Conservation (phyloP, 805 yeast genomes). For the Pichia exigua region DNA sequence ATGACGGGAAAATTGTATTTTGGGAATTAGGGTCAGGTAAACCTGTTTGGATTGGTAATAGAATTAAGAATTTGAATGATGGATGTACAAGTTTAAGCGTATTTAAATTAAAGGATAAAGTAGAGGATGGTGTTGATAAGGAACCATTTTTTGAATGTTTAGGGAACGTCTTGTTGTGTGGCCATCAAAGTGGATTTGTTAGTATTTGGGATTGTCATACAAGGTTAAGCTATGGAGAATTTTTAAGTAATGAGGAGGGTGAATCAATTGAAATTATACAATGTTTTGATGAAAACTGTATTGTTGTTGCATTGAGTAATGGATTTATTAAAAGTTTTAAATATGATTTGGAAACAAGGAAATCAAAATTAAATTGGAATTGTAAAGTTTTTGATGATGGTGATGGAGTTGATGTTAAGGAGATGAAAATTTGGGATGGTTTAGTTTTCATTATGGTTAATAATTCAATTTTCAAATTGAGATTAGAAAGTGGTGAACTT, state of each 20-base stretch:
- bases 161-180: constrained; percentile 38
- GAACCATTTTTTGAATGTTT: constrained; percentile 39
- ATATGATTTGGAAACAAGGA: constrained; percentile 4
- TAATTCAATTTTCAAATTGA: constrained; percentile 9
- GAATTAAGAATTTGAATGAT: constrained; percentile 30
- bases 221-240: constrained; percentile 18
- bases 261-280: constrained; percentile 4
- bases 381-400: not conserved
- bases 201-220: constrained; percentile 36
- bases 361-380: constrained; percentile 10
- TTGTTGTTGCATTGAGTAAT: constrained; percentile 15
- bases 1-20: constrained; percentile 47
- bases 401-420: not conserved
- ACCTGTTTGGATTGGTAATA: constrained; percentile 33
- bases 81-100: constrained; percentile 23
- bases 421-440: not conserved
- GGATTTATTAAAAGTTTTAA: constrained; percentile 14
- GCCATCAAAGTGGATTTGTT: constrained; percentile 33
- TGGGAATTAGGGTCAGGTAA: constrained; percentile 66
- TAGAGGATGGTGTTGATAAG: not conserved
- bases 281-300: not conserved
- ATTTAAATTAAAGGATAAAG: not conserved
- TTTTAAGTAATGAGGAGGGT: constrained; percentile 6
- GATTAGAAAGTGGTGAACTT: constrained; percentile 6
- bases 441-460: constrained; percentile 3